These are phyloP conservation scores for Naumovozyma castellii DNA, from an alignment of 805 yeast genomes.

Conservation along the genomic window DNA sequence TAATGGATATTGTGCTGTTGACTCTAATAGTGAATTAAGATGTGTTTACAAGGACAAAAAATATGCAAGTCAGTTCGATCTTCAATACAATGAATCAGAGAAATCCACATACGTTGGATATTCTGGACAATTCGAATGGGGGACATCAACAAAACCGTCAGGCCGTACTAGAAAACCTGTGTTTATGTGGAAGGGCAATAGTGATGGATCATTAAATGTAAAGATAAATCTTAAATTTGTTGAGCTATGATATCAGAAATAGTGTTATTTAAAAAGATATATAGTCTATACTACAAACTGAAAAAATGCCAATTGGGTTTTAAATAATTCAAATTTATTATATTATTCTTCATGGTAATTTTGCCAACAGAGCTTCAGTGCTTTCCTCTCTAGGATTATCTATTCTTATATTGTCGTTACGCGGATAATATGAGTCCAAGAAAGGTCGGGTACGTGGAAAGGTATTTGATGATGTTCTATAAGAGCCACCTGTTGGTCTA, in stretches of 20 bases:
- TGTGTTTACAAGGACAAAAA: conserved; percentile 28
- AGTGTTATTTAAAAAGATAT: no score
- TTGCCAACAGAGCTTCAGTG: not conserved
- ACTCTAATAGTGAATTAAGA: conserved; percentile 19
- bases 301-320: no score
- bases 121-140: conserved; percentile 58
- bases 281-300: no score
- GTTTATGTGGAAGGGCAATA: not conserved
- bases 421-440: not conserved
- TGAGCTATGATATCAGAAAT: not conserved
- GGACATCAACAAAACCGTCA: conserved; percentile 38
- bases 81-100: conserved; percentile 36
- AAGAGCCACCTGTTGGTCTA: not conserved
- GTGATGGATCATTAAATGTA: not conserved
- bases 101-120: conserved; percentile 39
- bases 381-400: not conserved
- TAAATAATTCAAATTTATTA: no score
- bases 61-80: conserved; percentile 44
- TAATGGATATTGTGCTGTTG: conserved; percentile 62
- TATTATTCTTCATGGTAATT: not conserved
- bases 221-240: not conserved
- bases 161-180: not conserved
- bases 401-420: not conserved
- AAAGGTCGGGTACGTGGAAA: not conserved
- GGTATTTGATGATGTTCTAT: not conserved